Conservation (phyloP, 805 yeast genomes). For the Myxozyma udenii region DNA sequence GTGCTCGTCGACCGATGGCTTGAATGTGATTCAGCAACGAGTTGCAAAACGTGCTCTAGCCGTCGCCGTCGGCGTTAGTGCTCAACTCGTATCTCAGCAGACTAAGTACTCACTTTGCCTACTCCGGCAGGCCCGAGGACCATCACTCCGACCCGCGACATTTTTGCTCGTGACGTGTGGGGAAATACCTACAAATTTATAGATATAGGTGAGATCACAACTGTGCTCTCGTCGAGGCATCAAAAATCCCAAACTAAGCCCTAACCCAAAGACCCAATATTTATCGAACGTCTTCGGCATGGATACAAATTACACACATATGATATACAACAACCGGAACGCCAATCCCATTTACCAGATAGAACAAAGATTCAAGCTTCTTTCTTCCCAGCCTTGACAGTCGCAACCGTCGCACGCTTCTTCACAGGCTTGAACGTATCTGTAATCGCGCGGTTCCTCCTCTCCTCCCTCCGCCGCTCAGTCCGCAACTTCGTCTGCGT, state of each 20-base stretch:
- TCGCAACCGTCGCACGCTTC: no score
- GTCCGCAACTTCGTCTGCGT: no score
- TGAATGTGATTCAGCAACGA: constrained; percentile 84
- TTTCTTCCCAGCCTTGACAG: no score
- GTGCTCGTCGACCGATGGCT: constrained; percentile 86
- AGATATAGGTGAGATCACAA: neutral
- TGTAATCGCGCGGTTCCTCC: neutral
- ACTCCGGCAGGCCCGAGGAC: constrained; percentile 98
- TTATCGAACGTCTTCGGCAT: no score
- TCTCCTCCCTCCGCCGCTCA: no score
- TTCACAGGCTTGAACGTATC: neutral
- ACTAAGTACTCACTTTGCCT: constrained; percentile 53
- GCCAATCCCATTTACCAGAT: no score
- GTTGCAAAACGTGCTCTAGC: constrained; percentile 78
- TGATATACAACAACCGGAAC: no score
- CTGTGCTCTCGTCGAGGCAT: no score
- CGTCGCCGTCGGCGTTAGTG: neutral
- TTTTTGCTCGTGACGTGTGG: constrained; percentile 40
- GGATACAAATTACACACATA: no score
- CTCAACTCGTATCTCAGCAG: neutral
- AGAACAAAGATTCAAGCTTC: no score
- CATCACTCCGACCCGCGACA: constrained; percentile 93
- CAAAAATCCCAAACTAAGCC: neutral
- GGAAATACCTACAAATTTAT: no score
- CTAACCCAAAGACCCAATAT: neutral